Evolutionary conservation across 2,329 filamentous ascomycete genomes (phyloP), one percentile per base, ranked within the genome.

Genomic region (Fusarium vanettenii): DNA sequence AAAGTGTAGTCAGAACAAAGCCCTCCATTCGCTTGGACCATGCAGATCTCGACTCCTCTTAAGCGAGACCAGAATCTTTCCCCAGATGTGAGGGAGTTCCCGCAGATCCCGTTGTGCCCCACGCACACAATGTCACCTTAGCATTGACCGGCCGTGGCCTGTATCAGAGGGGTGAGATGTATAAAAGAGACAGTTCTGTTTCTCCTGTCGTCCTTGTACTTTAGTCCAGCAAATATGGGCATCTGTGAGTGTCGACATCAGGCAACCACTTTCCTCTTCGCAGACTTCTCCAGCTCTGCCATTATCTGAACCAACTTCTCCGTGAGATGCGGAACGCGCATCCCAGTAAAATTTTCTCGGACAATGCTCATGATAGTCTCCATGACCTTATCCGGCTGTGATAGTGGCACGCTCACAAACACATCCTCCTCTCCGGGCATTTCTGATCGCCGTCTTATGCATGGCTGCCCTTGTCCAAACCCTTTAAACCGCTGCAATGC

Each of bases 251-350:
- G 27, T 29, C 11, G 1, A 35, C 31, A 62, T 75, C 55, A 75
- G 18, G 69, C 27, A 48, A 62, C 72, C 14, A 73, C n/a, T 29
- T 75, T 74, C 31, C 65, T 55, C 41, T 67, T 74, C 1, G 72
- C 61, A 3, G 72, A 75, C 5, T 75, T 75, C 35, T 76, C 50
- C 20, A 76, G 45, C 41, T 69, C 71, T 3, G 20, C 65, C 73
- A 76, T 76, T 3, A 76, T 18, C 18, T 76, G 73, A n/a, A 67
- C 60, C 56, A 76, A 41, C 7, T 67, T 76, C 18, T 74, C 73
- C 1, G 68, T 66, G 5, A 76, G 61, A 52, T 66, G 68, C 4
- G 73, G 71, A 33, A 69, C 62, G 22, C 62, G n/a, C 14, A 67
- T 13, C 0, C 64, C 64, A 4, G 37, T 33, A 48, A 72, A 76